A percentile compares a stretch with the other conserved stretches of the same genome.
phyloP scores from a whole-genome alignment of 345 rosid genomes.

The Passiflora organensis region DNA sequence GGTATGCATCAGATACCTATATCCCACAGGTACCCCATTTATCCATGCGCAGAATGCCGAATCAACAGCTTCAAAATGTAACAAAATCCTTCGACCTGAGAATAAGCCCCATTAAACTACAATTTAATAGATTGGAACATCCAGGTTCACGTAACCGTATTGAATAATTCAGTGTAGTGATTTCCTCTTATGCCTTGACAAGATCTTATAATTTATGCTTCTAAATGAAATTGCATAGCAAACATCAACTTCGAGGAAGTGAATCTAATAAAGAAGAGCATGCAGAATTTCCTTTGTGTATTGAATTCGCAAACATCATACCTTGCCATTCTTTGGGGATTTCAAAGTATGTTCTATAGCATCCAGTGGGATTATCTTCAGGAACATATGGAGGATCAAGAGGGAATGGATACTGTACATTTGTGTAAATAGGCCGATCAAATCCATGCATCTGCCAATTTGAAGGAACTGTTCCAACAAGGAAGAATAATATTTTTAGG shows the following conservation, averaged over 20 bases:
- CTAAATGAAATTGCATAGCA: too few species aligned
- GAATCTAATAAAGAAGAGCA: too few species aligned
- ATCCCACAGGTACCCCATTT: constrained; percentile 82
- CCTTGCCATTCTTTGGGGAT: constrained; percentile 86
- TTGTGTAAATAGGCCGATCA: constrained; percentile 89
- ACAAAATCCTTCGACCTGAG: constrained; percentile 82
- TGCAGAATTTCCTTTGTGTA: too few species aligned
- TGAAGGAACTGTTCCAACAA: constrained; percentile 78
- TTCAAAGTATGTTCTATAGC: constrained; percentile 78
- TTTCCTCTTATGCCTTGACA: too few species aligned
- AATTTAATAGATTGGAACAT: too few species aligned
- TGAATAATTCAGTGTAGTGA: too few species aligned
- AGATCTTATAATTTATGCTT: too few species aligned
- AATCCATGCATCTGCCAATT: constrained; percentile 98
- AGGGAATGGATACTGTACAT: constrained; percentile 67
- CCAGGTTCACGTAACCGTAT: too few species aligned
- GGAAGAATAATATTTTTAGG: too few species aligned
- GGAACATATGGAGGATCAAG: constrained; percentile 81
- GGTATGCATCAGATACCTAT: constrained; percentile 48
- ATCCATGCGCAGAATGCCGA: constrained; percentile 94
- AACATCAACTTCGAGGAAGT: too few species aligned
- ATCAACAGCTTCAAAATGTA: constrained; percentile 98
- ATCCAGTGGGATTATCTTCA: constrained; percentile 84
- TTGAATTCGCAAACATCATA: constrained; percentile 40
- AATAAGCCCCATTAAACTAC: too few species aligned